Conservation (phyloP, 768 basidiomycete species). For the Fomitopsis serialis region DNA sequence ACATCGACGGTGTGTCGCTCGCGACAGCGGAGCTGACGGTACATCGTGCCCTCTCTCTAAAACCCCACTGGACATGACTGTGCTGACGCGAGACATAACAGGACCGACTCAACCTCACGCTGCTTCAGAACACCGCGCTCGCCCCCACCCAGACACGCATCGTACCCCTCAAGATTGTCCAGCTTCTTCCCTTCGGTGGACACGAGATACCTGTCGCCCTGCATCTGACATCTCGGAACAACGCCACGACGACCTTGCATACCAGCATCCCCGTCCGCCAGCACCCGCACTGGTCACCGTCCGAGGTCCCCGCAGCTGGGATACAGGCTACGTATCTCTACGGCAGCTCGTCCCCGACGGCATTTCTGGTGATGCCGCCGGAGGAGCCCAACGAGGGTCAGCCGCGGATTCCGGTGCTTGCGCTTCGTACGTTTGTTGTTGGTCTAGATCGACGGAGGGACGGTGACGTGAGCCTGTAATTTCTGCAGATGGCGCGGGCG, state of each 20-base stretch:
- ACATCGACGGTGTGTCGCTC: constrained; percentile 27
- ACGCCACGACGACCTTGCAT: constrained; percentile 21
- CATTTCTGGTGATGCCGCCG: constrained; percentile 58
- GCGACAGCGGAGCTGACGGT: constrained; percentile 1
- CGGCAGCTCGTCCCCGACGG: constrained; percentile 46
- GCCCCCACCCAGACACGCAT: constrained; percentile 61
- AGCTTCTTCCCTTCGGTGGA: constrained; percentile 31
- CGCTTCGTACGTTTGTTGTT: constrained; percentile 50
- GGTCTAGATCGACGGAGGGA: background rate
- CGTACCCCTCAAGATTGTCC: constrained; percentile 46
- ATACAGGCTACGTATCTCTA: constrained; percentile 59
- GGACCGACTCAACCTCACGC: background rate
- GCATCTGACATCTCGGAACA: constrained; percentile 18
- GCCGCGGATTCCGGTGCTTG: constrained; percentile 48
- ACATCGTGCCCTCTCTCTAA: constrained; percentile 10
- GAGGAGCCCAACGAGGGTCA: constrained; percentile 22
- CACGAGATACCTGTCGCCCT: constrained; percentile 37
- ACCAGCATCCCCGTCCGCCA: constrained; percentile 43
- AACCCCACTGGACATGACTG: background rate
- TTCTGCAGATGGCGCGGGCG: constrained; percentile 85
- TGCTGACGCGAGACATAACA: background rate
- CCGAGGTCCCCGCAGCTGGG: constrained; percentile 21
- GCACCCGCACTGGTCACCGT: constrained; percentile 33
- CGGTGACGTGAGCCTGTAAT: too few species aligned
- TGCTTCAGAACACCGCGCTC: constrained; percentile 30